Evolutionary conservation across 768 basidiomycete species (phyloP), one percentile per base, ranked within the genome.

Genomic region (Lactarius vividus): DNA sequence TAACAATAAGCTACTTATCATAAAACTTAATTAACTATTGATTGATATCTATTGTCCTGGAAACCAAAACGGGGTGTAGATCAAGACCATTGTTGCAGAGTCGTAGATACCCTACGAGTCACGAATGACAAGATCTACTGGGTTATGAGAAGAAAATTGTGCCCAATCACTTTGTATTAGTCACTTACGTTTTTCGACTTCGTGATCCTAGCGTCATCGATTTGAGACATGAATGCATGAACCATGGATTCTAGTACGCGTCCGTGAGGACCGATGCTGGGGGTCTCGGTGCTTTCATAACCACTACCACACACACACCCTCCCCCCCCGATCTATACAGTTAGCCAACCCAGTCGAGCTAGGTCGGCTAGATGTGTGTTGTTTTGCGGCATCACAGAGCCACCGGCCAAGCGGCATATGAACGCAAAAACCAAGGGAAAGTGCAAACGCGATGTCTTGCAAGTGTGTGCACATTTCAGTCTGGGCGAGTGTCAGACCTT

Each of bases 311-410:
- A n/a, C n/a, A n/a, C n/a, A n/a, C n/a, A n/a, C n/a, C n/a, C n/a
- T n/a, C n/a, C n/a, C n/a, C 39, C 13, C 39, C 15, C 39, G 16
- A 40, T 60, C 85, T 81, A n/a, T 74, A 75, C 37, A 82, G 77
- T 63, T 83, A 76, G 18, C 78, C 77, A 7, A 79, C 76, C 29
- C 75, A 73, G 67, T 88, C 85, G 35, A 92, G 77, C 37, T 29
- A 92, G 79, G 16, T 79, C 75, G 0, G 85, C 87, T 33, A 92
- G 73, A 70, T 90, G 79, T 9, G 52, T 91, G 75, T 72, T 91
- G 89, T 72, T 92, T 92, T 29, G 85, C 88, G 26, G 91, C 89
- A 72, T 92, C 37, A 15, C 90, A 58, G 42, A 92, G 80, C 91
- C 91, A 92, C 72, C 92, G 90, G 3, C 16, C 60, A 8, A 6